Percentiles rank a stretch among this genome's conserved stretches.
These are phyloP conservation scores for Boletus speciosus DNA, from an alignment of 768 basidiomycete genomes.

Conservation along the genomic window DNA sequence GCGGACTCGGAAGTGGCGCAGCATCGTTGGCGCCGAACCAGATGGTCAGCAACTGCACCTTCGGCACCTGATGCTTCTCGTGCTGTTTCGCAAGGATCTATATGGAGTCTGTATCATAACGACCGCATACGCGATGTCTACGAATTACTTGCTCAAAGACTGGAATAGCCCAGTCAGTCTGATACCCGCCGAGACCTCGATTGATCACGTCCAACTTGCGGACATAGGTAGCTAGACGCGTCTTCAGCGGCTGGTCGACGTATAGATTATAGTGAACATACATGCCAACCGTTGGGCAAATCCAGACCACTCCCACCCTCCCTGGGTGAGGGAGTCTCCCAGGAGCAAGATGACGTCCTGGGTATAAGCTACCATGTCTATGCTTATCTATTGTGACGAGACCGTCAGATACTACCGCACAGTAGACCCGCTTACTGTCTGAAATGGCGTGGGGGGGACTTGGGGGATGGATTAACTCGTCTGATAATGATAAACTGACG, in stretches of 20 bases:
- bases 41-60: slow-evolving; percentile 70
- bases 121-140: not conserved
- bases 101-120: not conserved
- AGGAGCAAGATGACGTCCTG: slow-evolving; percentile 72
- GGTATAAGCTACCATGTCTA: slow-evolving; percentile 46
- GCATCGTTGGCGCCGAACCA: slow-evolving; percentile 95
- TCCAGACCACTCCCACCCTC: slow-evolving; percentile 56
- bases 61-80: slow-evolving; percentile 48
- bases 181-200: slow-evolving; percentile 82
- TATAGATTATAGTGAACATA: slow-evolving; percentile 9
- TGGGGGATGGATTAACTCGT: not conserved
- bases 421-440: not conserved
- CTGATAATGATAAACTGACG: not conserved
- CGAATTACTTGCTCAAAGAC: slow-evolving; percentile 64
- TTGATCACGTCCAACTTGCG: slow-evolving; percentile 85
- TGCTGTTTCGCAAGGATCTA: slow-evolving; percentile 59
- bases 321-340: slow-evolving; percentile 81
- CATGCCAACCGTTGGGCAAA: slow-evolving; percentile 63
- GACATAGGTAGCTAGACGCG: slow-evolving; percentile 60
- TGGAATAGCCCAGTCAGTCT: slow-evolving; percentile 81
- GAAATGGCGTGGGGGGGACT: not conserved
- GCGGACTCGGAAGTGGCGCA: slow-evolving; percentile 55
- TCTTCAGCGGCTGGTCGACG: not conserved
- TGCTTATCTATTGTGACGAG: not conserved
- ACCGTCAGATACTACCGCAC: not conserved